Evolutionary conservation across 495 filamentous ascomycete species (phyloP).

Genomic region (Darksidea phi): DNA sequence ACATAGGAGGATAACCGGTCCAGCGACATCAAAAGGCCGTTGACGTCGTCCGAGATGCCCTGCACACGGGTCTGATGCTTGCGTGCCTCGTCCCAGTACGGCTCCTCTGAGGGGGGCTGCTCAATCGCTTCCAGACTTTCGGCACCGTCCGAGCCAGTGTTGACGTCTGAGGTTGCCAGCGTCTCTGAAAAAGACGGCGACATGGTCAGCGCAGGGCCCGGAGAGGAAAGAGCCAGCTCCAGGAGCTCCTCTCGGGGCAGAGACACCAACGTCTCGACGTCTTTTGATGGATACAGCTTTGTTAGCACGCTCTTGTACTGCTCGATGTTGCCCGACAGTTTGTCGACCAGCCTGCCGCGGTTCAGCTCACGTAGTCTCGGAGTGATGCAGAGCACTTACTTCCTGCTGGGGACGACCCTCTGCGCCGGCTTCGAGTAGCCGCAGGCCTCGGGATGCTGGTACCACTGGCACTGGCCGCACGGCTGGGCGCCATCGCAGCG

Average conservation of each 20-base stretch:
- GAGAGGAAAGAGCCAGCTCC: conserved; percentile 43
- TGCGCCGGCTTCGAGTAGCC: conserved; percentile 42
- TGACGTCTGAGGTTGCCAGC: conserved; percentile 19
- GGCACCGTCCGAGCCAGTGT: conserved; percentile 38
- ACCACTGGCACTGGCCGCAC: conserved; percentile 42
- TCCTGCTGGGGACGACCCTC: conserved; percentile 41
- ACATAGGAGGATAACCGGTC: conserved; percentile 73
- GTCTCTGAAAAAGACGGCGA: conserved; percentile 47
- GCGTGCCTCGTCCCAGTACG: conserved; percentile 38
- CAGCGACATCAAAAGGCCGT: conserved; percentile 71
- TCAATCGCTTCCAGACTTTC: conserved; percentile 44
- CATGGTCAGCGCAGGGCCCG: conserved; percentile 35
- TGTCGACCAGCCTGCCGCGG: conserved; percentile 37
- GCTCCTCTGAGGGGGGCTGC: conserved; percentile 42
- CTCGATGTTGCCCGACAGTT: conserved; percentile 38
- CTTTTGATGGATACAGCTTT: conserved; percentile 50
- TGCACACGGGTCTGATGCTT: conserved; percentile 49
- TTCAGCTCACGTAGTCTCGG: conserved; percentile 15
- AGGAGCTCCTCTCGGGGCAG: conserved; percentile 54
- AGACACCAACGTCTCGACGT: conserved; percentile 47
- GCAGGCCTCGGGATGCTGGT: conserved; percentile 43
- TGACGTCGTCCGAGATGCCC: conserved; percentile 76
- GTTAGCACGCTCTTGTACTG: conserved; percentile 42
- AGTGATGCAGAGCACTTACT: conserved; percentile 29
- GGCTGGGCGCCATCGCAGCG: conserved; percentile 39